These are phyloP conservation scores for Calocybe gangraenosa DNA, from an alignment of 768 basidiomycete species.

Conservation along the genomic window DNA sequence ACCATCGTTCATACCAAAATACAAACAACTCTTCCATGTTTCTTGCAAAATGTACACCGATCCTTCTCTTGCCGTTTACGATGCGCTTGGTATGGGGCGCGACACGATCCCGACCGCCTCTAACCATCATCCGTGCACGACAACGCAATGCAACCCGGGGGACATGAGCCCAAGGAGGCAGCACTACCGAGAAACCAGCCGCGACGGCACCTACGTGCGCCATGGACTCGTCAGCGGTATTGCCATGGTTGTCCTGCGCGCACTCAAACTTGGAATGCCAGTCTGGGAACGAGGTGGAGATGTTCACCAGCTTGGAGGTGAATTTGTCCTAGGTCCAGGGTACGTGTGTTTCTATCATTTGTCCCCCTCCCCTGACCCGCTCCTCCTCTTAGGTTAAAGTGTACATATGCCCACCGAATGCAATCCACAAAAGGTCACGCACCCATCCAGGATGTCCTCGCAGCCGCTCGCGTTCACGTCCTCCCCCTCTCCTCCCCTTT, in stretches of 20 bases:
- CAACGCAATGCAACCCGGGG: not conserved
- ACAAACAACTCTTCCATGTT: constrained; percentile 69
- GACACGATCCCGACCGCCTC: constrained; percentile 7
- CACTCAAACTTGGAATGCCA: constrained; percentile 73
- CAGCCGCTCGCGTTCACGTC: constrained; percentile 41
- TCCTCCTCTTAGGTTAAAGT: constrained; percentile 52
- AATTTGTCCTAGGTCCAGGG: constrained; percentile 62
- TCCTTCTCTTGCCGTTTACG: constrained; percentile 64
- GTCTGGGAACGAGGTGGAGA: constrained; percentile 80
- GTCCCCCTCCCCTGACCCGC: not conserved
- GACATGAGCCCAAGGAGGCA: not conserved
- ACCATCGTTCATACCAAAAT: constrained; percentile 70
- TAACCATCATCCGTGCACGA: not conserved
- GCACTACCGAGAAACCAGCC: not conserved
- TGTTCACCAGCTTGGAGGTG: constrained; percentile 79
- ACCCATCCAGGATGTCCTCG: constrained; percentile 64
- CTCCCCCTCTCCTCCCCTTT: not conserved
- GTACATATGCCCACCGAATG: constrained; percentile 84
- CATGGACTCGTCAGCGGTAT: constrained; percentile 65
- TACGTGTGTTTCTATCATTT: constrained; percentile 19
- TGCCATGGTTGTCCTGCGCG: constrained; percentile 69
- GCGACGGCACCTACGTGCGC: constrained; percentile 48
- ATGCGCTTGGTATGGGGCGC: constrained; percentile 66
- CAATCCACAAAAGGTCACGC: constrained; percentile 68
- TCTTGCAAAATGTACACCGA: constrained; percentile 80